Base-by-base conservation (phyloP, 129 eudicot species). In the Erigeron canadensis region DNA sequence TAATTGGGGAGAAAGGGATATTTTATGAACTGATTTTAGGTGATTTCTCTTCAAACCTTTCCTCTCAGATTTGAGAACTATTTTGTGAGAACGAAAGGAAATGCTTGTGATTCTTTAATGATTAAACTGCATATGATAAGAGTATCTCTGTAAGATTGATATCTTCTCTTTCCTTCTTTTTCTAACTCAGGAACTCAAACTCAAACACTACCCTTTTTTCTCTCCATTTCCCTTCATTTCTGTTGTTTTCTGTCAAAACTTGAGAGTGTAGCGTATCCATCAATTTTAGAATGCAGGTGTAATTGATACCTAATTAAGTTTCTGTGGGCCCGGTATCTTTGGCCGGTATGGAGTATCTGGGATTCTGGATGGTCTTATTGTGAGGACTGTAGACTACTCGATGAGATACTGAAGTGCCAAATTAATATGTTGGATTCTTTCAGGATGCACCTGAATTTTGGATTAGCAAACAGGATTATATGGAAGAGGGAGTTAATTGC, bases 371-470 rank as follows among this genome's bases (percentile, higher is more conserved):
- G n/a, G n/a, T n/a, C n/a, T n/a, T n/a, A n/a, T n/a, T n/a, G n/a
- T n/a, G n/a, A n/a, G n/a, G n/a, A n/a, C n/a, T n/a, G n/a, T n/a
- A n/a, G n/a, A n/a, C n/a, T n/a, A n/a, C n/a, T n/a, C n/a, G n/a
- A n/a, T 47, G 46, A 28, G 22, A 28, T 12, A 13, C 69, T 76
- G 51, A 56, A 57, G 5, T 75, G 68, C 11, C 17, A 72, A 65
- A 74, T 21, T 7, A 42, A 8, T 48, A 15, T 63, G 22, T 44
- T 23, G 75, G 45, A 39, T 38, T 22, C 45, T 42, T 81, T 81
- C 86, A 94, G 99, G 99, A 95, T 88, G 99, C 99, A 56, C 99
- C 99, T 19, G 99, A 95, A 72, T 95, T 95, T 79, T 95, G 99
- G 99, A 95, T 95, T 55, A 87, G 87, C 73, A 81, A 91, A 74